Percentiles rank a stretch among this genome's conserved stretches.
These are phyloP conservation scores for Aechmea fasciata DNA, from an alignment of 176 grass and related monocot genomes.

Conservation along the genomic window DNA sequence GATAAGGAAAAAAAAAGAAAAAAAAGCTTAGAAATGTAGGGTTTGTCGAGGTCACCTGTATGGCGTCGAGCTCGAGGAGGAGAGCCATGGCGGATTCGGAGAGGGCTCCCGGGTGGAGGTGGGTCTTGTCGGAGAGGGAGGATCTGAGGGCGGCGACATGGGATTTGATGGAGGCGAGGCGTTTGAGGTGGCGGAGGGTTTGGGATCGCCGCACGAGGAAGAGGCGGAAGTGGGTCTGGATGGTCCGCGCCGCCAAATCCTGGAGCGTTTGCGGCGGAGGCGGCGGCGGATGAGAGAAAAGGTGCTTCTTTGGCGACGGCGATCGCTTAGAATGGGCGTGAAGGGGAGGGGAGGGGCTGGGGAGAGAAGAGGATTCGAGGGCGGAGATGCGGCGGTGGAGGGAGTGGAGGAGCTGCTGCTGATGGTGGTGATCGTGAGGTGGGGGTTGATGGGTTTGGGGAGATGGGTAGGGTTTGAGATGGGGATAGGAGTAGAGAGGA, in stretches of 20 bases:
- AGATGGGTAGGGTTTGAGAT: slow-evolving; percentile 27
- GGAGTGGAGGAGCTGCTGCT: slow-evolving; percentile 45
- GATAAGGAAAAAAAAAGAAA: slow-evolving; percentile 5
- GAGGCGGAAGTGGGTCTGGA: slow-evolving; percentile 71
- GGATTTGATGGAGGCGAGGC: slow-evolving; percentile 63
- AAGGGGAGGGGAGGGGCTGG: slow-evolving; percentile 12
- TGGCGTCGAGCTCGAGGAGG: slow-evolving; percentile 56
- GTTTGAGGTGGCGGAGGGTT: slow-evolving; percentile 79
- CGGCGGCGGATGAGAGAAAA: slow-evolving; percentile 12
- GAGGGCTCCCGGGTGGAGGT: slow-evolving; percentile 30
- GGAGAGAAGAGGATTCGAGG: slow-evolving; percentile 52
- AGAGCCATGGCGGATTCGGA: slow-evolving; percentile 50
- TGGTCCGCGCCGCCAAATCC: slow-evolving; percentile 67
- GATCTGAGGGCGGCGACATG: slow-evolving; percentile 45
- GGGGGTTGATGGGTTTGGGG: slow-evolving; percentile 21
- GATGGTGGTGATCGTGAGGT: slow-evolving; percentile 23
- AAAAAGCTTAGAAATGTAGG: not conserved
- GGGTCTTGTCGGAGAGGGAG: slow-evolving; percentile 36
- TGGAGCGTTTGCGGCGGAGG: slow-evolving; percentile 15
- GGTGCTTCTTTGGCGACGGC: not conserved
- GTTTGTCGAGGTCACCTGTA: slow-evolving; percentile 43
- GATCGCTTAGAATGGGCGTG: not conserved
- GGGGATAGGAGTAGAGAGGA: slow-evolving; percentile 18
- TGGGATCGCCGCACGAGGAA: slow-evolving; percentile 77
- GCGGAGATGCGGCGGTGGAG: slow-evolving; percentile 57